Conservation (phyloP, 768 basidiomycete genomes). For the Russula earlei region DNA sequence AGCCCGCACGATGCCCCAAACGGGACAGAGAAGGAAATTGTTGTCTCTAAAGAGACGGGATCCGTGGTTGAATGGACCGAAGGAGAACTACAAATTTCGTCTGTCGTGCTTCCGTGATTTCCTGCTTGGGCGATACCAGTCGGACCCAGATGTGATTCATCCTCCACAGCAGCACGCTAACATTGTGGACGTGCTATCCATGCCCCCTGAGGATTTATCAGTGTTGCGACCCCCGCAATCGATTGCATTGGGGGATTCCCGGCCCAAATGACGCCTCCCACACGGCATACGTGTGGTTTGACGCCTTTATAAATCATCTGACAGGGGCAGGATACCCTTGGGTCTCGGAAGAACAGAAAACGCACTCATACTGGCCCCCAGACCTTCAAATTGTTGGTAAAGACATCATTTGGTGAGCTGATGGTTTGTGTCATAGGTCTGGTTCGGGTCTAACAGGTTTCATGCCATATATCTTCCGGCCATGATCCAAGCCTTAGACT, state of each 20-base stretch:
- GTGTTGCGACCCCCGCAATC: conserved; percentile 68
- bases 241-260: conserved; percentile 76
- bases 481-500: conserved; percentile 61
- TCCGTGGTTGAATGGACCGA: conserved; percentile 70
- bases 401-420: conserved; percentile 69
- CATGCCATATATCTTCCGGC: conserved; percentile 86
- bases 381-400: conserved; percentile 87
- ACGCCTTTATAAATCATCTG: conserved; percentile 78
- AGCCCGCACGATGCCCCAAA: conserved; percentile 23
- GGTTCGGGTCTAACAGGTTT: conserved; percentile 43
- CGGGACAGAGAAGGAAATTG: conserved; percentile 16
- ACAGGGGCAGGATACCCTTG: conserved; percentile 74
- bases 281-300: conserved; percentile 93
- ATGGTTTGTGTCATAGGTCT: neutral
- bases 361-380: conserved; percentile 54
- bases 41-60: conserved; percentile 65
- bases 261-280: conserved; percentile 74
- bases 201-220: conserved; percentile 61
- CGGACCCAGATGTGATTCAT: conserved; percentile 35
- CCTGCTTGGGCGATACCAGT: conserved; percentile 42
- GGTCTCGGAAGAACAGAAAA: conserved; percentile 22
- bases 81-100: conserved; percentile 81
- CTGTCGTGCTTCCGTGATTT: conserved; percentile 54
- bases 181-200: conserved; percentile 39
- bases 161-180: conserved; percentile 48